Base-by-base conservation (phyloP, 2,329 filamentous ascomycete genomes). In the Sphaceloma murrayae region DNA sequence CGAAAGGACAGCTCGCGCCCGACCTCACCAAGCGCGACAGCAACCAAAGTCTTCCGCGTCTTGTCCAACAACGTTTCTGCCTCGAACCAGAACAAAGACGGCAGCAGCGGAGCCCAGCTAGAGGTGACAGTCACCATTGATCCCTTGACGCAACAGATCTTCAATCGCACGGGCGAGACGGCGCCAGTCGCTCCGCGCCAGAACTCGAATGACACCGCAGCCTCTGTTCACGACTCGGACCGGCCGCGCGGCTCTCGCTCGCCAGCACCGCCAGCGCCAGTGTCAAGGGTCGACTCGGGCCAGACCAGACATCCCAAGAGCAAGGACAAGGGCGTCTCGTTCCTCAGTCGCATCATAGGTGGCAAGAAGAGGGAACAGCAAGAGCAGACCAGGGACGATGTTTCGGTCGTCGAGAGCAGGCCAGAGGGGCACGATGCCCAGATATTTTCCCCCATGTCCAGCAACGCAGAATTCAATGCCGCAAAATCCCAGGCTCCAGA, bases 401-500 rank as follows among this genome's bases (percentile, higher is more conserved):
- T 52, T 16, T 50, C 53, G 11, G 60, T 62, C 46, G 65, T 65
- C 44, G 65, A 62, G 43, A 52, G 56, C 32, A 69, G 70, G 52
- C 79, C 77, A 22, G 84, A 93, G 60, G 86, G 86, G 44, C 83
- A 81, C 67, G 81, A 93, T 62, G 84, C 86, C 24, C 77, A 82
- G 54, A 79, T 88, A 48, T 89, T 94, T 61, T 82, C 82, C 27
- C 81, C 85, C 48, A 75, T 82, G 40, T 74, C 85, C 56, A 82
- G 77, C 43, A 74, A 76, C 18, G 62, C 73, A 44, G 82, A 86
- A 48, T 96, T 82, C 61, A 85, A 86, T 46, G 89, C 91, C 5
- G 78, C 81, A 50, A 81, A 93, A 57, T 91, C 91, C 52, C 85
- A 88, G 45, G 88, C 89, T 3, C 86, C 88, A 2, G 78, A 85